Conservation (phyloP, 2,329 filamentous ascomycete genomes). For the Akanthomyces muscarius region DNA sequence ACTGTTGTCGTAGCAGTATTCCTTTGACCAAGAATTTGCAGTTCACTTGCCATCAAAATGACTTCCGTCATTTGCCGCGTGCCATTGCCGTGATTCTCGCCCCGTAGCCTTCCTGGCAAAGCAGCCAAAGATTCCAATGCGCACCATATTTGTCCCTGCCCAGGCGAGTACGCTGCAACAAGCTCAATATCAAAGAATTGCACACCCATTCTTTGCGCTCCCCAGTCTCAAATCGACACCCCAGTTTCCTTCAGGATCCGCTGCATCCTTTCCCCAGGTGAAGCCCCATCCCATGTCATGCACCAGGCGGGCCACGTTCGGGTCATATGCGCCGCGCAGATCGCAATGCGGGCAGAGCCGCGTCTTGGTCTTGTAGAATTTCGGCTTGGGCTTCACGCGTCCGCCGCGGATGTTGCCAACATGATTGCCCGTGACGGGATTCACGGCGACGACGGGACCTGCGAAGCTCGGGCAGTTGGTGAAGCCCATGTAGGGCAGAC, state of each 20-base stretch:
- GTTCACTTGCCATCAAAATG: background rate
- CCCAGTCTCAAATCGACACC: slow-evolving; percentile 32
- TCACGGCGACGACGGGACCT: slow-evolving; percentile 28
- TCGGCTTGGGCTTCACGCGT: slow-evolving; percentile 32
- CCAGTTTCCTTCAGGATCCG: slow-evolving; percentile 29
- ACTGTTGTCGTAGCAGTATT: background rate
- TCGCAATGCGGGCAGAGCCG: slow-evolving; percentile 42
- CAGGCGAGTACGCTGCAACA: background rate
- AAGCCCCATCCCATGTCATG: slow-evolving; percentile 39
- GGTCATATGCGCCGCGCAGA: slow-evolving; percentile 41
- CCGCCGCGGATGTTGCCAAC: slow-evolving; percentile 1
- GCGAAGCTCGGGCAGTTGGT: slow-evolving; percentile 42
- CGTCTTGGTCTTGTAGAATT: slow-evolving; percentile 32
- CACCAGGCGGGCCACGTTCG: slow-evolving; percentile 45
- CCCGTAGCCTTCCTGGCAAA: background rate
- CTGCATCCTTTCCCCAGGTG: slow-evolving; percentile 46
- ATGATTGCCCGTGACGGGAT: slow-evolving; percentile 13
- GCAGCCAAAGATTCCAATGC: background rate
- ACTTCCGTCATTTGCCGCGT: background rate
- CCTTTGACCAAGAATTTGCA: too few relatives aligned
- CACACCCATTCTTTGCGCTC: slow-evolving; percentile 24
- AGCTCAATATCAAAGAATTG: slow-evolving; percentile 29
- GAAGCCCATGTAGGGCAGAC: slow-evolving; percentile 49
- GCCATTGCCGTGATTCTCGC: background rate
- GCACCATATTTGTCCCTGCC: too few relatives aligned